Base-by-base conservation (phyloP, 23 red algal genomes). In the Cyanidioschyzon merolae region DNA sequence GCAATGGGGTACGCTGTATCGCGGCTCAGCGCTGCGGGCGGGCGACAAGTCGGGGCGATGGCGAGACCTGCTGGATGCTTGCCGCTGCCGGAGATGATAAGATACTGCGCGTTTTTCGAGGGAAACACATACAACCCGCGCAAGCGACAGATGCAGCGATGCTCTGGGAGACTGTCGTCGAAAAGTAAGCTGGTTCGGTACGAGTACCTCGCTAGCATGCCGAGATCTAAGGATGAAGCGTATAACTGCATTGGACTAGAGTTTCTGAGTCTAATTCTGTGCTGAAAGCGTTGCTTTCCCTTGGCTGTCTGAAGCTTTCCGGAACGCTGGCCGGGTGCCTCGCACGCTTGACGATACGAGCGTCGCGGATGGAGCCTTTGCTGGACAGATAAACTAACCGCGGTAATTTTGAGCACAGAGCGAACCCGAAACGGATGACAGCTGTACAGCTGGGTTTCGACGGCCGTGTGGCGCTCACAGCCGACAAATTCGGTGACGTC, bases 401-500 rank as follows among this genome's bases (percentile, higher is more conserved):
- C 63, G 12, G 63, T 71, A 27, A 35, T 15, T n/a, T n/a, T n/a
- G 63, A 7, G 3, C 29, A 27, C 63, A 71, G 63, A 7, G 30
- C 32, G 12, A 17, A 35, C 29, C 63, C 63, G 29, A 71, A 71
- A 71, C 63, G 63, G 63, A 17, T 71, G 3, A 32, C n/a, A 25
- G 63, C 63, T 27, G 32, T 71, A 3, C n/a, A 71, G n/a, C 12
- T 71, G 63, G 29, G n/a, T 25, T 27, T 32, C 16, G 30, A 71
- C 29, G 63, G 63, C 29, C 63, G 63, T 32, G 7, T 32, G 12
- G 63, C 30, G 63, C 63, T 71, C 12, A 27, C 30, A 7, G 63
- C 63, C 63, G 63, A 71, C 63, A 71, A 71, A 27, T 32, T 35
- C 29, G 63, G 63, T 35, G 32, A 71, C 63, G 63, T 71, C n/a